Evolutionary conservation across 2,329 filamentous ascomycete genomes (phyloP).

Genomic region (Thelonectria discophora): DNA sequence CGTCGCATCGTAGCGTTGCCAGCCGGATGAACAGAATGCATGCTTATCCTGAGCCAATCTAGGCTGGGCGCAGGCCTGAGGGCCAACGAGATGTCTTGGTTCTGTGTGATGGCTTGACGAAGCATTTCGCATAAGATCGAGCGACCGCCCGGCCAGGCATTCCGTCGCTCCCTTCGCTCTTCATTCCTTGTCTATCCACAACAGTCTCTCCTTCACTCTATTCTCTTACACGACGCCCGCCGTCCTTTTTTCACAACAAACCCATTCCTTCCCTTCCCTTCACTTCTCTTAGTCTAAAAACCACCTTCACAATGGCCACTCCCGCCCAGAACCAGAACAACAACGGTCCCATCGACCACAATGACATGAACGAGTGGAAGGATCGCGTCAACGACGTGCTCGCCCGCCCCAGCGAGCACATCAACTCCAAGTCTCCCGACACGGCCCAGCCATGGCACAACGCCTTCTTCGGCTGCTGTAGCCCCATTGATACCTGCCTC

Average conservation of each 20-base stretch:
- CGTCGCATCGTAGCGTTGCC: neutral
- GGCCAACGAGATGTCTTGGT: neutral
- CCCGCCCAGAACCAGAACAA: slow-evolving; percentile 31
- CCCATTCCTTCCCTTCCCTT: neutral
- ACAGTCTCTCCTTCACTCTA: slow-evolving; percentile 20
- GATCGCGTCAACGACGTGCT: slow-evolving; percentile 54
- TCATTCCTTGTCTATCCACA: slow-evolving; percentile 4
- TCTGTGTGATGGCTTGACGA: neutral
- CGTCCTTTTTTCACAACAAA: slow-evolving; percentile 20
- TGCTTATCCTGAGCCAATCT: slow-evolving; percentile 19
- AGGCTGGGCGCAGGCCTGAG: neutral
- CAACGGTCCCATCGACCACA: slow-evolving; percentile 51
- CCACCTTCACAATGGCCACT: slow-evolving; percentile 30
- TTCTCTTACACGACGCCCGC: slow-evolving; percentile 7
- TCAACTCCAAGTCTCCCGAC: slow-evolving; percentile 54
- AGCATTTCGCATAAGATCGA: slow-evolving; percentile 20
- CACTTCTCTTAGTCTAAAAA: neutral
- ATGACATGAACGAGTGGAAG: slow-evolving; percentile 57
- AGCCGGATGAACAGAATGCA: slow-evolving; percentile 21
- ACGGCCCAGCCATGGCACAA: slow-evolving; percentile 50
- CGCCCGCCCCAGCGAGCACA: slow-evolving; percentile 51
- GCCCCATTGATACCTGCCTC: slow-evolving; percentile 55
- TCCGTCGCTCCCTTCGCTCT: neutral
- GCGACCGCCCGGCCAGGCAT: slow-evolving; percentile 1
- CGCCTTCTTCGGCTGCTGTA: slow-evolving; percentile 56